Conservation (phyloP, 768 basidiomycete species). For the Pleurotus platypus region DNA sequence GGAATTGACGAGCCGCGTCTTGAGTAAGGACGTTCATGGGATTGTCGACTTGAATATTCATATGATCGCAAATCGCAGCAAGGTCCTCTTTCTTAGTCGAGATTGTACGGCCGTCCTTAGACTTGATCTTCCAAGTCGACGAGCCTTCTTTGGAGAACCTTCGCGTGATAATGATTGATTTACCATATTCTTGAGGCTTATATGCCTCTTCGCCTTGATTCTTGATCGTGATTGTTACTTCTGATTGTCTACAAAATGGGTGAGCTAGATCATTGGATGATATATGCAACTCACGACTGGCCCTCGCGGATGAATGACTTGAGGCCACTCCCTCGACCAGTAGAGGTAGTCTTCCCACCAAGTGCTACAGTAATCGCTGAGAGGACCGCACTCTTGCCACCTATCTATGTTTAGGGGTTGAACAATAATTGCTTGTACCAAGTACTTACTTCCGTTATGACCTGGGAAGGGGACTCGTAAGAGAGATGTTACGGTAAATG, state of each 20-base stretch:
- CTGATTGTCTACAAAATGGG: constrained; percentile 45
- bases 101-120: constrained; percentile 58
- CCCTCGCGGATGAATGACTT: constrained; percentile 87
- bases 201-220: constrained; percentile 92
- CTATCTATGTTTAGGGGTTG: constrained; percentile 32
- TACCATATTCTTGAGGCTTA: constrained; percentile 80
- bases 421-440: not conserved
- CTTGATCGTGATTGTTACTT: constrained; percentile 79
- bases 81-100: constrained; percentile 83
- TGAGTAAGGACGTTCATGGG: constrained; percentile 94
- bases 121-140: constrained; percentile 81
- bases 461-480: constrained; percentile 36
- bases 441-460: constrained; percentile 83
- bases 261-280: not conserved
- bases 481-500: too few species aligned
- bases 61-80: constrained; percentile 85
- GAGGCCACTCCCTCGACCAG: constrained; percentile 83
- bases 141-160: constrained; percentile 72
- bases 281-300: constrained; percentile 49
- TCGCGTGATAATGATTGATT: constrained; percentile 81
- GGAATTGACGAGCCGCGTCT: constrained; percentile 69
- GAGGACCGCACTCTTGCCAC: constrained; percentile 92
- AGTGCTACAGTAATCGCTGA: constrained; percentile 92
- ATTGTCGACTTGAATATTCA: constrained; percentile 96
- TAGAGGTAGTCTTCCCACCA: constrained; percentile 89